These are phyloP conservation scores for Fusarium veterinarium DNA, from an alignment of 2,329 filamentous ascomycete genomes.

Conservation along the genomic window DNA sequence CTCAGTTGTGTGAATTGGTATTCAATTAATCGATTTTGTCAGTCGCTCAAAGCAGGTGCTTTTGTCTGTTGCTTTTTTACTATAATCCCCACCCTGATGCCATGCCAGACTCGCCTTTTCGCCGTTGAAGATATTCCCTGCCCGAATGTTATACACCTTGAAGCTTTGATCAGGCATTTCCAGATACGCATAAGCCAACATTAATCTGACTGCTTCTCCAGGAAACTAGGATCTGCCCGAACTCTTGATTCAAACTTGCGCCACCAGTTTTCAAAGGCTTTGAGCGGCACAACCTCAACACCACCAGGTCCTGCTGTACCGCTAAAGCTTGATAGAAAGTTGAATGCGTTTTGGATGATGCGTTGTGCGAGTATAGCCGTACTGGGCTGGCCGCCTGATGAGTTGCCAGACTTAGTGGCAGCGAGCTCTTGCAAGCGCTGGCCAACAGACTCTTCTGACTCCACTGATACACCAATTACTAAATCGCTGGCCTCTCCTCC, in stretches of 20 bases:
- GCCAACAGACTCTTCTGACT: constrained; percentile 78
- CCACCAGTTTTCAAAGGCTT: constrained; percentile 98
- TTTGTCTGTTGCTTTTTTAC: background rate
- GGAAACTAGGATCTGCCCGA: constrained; percentile 85
- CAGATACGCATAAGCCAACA: background rate
- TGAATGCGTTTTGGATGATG: constrained; percentile 97
- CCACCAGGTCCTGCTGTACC: constrained; percentile 69
- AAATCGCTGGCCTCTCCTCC: constrained; percentile 58
- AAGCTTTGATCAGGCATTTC: background rate
- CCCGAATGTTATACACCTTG: background rate
- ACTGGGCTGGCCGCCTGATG: constrained; percentile 57
- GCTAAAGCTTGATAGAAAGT: constrained; percentile 91
- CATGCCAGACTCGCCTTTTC: background rate
- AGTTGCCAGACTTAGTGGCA: constrained; percentile 42
- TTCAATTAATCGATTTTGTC: background rate
- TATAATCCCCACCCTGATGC: background rate
- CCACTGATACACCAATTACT: constrained; percentile 84
- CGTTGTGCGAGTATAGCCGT: constrained; percentile 87
- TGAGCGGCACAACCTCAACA: constrained; percentile 90
- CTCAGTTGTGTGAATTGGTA: constrained; percentile 2
- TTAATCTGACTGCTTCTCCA: constrained; percentile 70
- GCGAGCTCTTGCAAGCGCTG: constrained; percentile 72
- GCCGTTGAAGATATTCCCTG: background rate
- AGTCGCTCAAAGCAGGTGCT: constrained; percentile 20
- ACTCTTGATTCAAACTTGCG: constrained; percentile 91